Base-by-base conservation (phyloP, 805 yeast species). In the Debaryomyces castellii region DNA sequence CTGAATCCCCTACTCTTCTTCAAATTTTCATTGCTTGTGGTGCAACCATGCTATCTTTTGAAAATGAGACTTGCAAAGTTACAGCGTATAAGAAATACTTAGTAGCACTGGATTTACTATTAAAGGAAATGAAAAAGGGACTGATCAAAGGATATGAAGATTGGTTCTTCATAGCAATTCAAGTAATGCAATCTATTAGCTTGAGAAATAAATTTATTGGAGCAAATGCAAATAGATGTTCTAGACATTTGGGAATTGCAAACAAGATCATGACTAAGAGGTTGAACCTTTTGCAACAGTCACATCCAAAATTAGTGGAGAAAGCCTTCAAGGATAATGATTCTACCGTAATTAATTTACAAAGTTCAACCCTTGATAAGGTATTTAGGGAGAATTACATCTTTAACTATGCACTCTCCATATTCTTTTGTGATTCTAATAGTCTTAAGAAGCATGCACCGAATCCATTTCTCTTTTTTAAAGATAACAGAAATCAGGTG, bases 311-410 rank as follows among this genome's bases (percentile, higher is more conserved):
- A 2, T 11, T 6, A 2, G 9, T 23, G 25, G 25, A 23, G 25
- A 6, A 23, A n/a, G n/a, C n/a, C n/a, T n/a, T n/a, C n/a, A n/a
- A n/a, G n/a, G n/a, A n/a, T n/a, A n/a, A n/a, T n/a, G n/a, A n/a
- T n/a, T n/a, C n/a, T 25, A 7, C 12, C 11, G 11, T 25, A 10
- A 25, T 9, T 20, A 16, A 17, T 3, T 12, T 35, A 18, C 16
- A 21, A 18, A 20, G 24, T 20, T 18, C 23, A 5, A 20, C n/a
- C 46, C 35, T 55, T 43, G 73, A 69, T 47, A 56, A 74, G 39
- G 71, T 73, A 53, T 62, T 73, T 39, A 45, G 72, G 18, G 81
- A 76, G 43, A 73, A 77, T 32, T 76, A 73, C 47, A 52, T 74
- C 3, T 72, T 69, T 55, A 73, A 69, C 46, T 75, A 69, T 48